Conservation (phyloP, 768 basidiomycete species). For the Phanerodontia chrysosporium region DNA sequence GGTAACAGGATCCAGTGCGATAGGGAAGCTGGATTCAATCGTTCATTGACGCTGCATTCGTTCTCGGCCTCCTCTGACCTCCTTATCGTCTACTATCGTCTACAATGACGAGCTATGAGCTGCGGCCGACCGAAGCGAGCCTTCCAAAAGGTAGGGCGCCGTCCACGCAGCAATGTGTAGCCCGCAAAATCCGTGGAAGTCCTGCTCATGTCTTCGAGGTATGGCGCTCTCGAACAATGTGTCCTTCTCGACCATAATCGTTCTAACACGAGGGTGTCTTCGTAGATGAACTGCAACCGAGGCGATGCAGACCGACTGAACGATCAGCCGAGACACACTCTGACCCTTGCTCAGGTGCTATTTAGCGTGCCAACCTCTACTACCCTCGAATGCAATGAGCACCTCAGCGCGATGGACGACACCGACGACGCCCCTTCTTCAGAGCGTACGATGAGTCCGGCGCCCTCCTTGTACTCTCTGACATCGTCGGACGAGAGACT, state of each 20-base stretch:
- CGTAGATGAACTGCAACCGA: slow-evolving; percentile 1
- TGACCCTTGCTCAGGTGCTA: neutral
- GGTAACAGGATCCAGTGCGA: neutral
- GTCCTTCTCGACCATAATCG: neutral
- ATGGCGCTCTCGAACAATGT: neutral
- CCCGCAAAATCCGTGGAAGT: slow-evolving; percentile 10
- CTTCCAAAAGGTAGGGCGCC: slow-evolving; percentile 4
- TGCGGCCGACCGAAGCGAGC: neutral
- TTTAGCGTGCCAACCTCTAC: slow-evolving; percentile 4
- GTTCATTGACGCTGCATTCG: neutral
- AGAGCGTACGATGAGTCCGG: slow-evolving; percentile 20
- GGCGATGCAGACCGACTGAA: neutral
- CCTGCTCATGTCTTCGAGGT: neutral
- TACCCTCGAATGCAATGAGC: neutral
- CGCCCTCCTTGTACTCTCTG: slow-evolving; percentile 29
- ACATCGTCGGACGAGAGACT: slow-evolving; percentile 25
- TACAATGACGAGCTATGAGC: neutral
- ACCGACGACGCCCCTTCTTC: slow-evolving; percentile 11
- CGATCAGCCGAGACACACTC: neutral
- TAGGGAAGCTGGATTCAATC: neutral
- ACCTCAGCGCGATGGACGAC: slow-evolving; percentile 4
- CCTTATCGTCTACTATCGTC: slow-evolving; percentile 9
- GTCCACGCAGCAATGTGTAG: slow-evolving; percentile 5
- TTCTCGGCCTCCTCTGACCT: neutral
- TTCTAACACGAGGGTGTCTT: neutral